phyloP scores from a whole-genome alignment of 75 land plant species.

The Sequoiadendron giganteum region DNA sequence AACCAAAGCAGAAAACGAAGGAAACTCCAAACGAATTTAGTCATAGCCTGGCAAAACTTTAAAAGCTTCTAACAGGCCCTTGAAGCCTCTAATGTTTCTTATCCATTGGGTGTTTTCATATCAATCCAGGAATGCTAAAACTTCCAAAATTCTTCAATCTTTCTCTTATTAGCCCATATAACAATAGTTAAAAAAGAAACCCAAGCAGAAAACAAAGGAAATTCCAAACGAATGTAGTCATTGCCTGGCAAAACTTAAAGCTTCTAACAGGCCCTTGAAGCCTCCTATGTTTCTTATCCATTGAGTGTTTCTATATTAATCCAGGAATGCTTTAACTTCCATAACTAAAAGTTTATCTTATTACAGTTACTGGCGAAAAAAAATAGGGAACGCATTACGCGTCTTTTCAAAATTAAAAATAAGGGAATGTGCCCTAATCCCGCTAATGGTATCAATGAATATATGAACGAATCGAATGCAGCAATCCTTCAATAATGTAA shows the following conservation, averaged over 20 bases:
- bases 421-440: neutral
- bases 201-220: neutral
- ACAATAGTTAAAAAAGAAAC: neutral
- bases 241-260: neutral
- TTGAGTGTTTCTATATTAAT: neutral
- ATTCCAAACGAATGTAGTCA: neutral
- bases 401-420: neutral
- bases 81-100: neutral
- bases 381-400: neutral
- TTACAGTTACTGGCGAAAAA: neutral
- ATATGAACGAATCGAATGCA: neutral
- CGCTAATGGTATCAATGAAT: neutral
- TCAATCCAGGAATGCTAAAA: neutral
- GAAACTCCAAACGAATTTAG: no score
- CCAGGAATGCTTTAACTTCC: neutral
- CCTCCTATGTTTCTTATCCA: neutral
- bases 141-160: neutral
- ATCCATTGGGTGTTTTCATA: neutral
- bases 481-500: neutral
- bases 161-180: neutral
- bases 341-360: neutral
- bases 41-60: no score
- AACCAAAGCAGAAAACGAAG: no score
- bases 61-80: neutral
- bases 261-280: neutral